phyloP scores from a whole-genome alignment of 805 yeast species.

The Schwanniomyces sp. region DNA sequence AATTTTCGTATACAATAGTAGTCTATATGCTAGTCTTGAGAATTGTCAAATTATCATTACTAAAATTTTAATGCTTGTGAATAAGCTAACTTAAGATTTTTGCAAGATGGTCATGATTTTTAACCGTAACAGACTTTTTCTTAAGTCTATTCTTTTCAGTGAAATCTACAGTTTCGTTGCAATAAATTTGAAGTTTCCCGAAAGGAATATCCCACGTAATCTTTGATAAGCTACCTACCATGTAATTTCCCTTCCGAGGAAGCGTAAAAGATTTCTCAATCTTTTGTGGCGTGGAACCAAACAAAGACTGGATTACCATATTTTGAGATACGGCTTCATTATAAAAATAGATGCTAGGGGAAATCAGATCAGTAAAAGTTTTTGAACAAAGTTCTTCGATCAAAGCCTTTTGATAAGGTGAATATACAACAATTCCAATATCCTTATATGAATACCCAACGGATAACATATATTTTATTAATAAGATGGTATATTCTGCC shows the following conservation, averaged over 20 bases:
- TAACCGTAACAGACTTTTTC: not conserved
- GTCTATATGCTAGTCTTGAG: no score
- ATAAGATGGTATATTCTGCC: conserved; percentile 29
- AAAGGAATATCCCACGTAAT: conserved; percentile 1
- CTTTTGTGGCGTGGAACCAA: not conserved
- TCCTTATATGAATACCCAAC: conserved; percentile 39
- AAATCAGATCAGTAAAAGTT: not conserved
- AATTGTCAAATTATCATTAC: no score
- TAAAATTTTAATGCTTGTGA: no score
- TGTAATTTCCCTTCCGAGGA: not conserved
- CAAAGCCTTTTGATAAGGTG: conserved; percentile 39
- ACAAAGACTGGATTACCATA: not conserved
- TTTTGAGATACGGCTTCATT: not conserved
- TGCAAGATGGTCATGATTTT: not conserved
- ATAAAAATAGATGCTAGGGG: not conserved
- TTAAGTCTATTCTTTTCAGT: not conserved
- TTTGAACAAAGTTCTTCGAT: conserved; percentile 35
- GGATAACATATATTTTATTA: conserved; percentile 47
- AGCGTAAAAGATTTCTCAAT: not conserved
- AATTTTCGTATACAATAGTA: no score
- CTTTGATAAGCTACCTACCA: not conserved
- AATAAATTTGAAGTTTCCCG: conserved; percentile 1
- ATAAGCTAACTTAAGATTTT: no score
- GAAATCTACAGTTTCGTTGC: not conserved
- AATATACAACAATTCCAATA: conserved; percentile 43